These are phyloP conservation scores for Talaromyces sp. DNA, from an alignment of 2,329 filamentous ascomycete species.

Conservation along the genomic window DNA sequence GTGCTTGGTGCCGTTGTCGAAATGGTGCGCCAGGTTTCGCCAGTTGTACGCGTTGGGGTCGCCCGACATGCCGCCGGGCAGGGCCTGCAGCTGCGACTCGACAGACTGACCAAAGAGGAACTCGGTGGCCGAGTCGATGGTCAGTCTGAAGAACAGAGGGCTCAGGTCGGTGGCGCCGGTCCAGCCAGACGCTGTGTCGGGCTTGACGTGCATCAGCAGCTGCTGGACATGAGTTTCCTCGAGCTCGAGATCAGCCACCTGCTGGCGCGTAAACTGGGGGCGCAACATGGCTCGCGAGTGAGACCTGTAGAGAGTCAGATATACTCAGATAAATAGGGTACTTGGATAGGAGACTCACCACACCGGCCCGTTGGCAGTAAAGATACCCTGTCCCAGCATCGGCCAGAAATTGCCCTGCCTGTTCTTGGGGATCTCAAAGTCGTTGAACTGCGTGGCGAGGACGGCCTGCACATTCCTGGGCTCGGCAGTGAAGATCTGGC, in stretches of 20 bases:
- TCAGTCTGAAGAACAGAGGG: slow-evolving; percentile 77
- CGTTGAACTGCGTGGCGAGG: slow-evolving; percentile 74
- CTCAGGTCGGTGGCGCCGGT: slow-evolving; percentile 61
- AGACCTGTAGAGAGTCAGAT: slow-evolving; percentile 52
- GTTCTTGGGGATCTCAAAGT: slow-evolving; percentile 75
- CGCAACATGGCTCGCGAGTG: slow-evolving; percentile 74
- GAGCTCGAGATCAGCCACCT: slow-evolving; percentile 73
- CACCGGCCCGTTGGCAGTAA: slow-evolving; percentile 70
- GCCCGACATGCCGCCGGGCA: slow-evolving; percentile 33
- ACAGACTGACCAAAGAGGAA: slow-evolving; percentile 79
- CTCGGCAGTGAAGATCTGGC: slow-evolving; percentile 24
- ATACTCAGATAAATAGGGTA: slow-evolving; percentile 13
- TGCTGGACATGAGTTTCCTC: slow-evolving; percentile 68
- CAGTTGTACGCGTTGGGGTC: slow-evolving; percentile 1
- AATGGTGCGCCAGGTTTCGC: slow-evolving; percentile 4
- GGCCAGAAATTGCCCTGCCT: slow-evolving; percentile 58
- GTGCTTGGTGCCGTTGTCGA: slow-evolving; percentile 1
- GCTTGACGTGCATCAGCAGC: slow-evolving; percentile 66
- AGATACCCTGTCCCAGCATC: slow-evolving; percentile 30
- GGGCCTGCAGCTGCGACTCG: slow-evolving; percentile 44
- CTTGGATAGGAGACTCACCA: slow-evolving; percentile 50
- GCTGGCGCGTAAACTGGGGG: slow-evolving; percentile 81
- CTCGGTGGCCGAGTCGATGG: slow-evolving; percentile 79
- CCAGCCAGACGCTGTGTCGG: slow-evolving; percentile 49
- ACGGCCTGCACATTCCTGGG: slow-evolving; percentile 74